Evolutionary conservation across 2,329 filamentous ascomycete species (phyloP).

Genomic region (Westerdykella ornata): DNA sequence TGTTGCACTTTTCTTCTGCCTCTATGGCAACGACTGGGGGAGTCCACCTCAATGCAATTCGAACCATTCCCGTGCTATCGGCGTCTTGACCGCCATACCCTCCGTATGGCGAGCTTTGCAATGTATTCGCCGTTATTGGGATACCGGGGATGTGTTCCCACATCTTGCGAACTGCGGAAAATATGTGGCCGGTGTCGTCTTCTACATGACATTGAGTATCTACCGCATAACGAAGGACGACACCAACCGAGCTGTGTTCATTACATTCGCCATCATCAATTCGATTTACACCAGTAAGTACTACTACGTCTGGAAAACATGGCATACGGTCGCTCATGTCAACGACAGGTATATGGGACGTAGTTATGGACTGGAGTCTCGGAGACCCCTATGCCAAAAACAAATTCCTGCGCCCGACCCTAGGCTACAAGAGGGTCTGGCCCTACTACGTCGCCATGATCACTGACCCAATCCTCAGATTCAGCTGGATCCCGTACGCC

Average conservation of each 20-base stretch:
- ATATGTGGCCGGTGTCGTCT: conserved; percentile 72
- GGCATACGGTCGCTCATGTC: not conserved
- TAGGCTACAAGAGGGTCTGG: conserved; percentile 68
- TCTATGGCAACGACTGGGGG: conserved; percentile 71
- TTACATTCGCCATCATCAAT: conserved; percentile 68
- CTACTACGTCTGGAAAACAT: conserved; percentile 58
- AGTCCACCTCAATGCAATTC: conserved; percentile 72
- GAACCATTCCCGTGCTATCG: conserved; percentile 67
- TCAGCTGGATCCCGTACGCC: conserved; percentile 87
- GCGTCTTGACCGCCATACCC: conserved; percentile 73
- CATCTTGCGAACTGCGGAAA: conserved; percentile 86
- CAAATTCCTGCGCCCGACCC: conserved; percentile 56
- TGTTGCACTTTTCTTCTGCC: conserved; percentile 81
- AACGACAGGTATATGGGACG: conserved; percentile 69
- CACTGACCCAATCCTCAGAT: conserved; percentile 72
- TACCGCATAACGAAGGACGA: conserved; percentile 63
- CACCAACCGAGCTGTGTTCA: conserved; percentile 60
- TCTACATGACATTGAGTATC: conserved; percentile 66
- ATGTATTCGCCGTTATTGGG: conserved; percentile 76
- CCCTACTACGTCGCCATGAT: conserved; percentile 77
- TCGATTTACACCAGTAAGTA: conserved; percentile 65
- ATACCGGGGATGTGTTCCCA: conserved; percentile 76
- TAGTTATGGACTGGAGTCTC: conserved; percentile 95
- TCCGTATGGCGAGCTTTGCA: conserved; percentile 82
- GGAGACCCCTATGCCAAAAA: conserved; percentile 65